Evolutionary conservation across 1,284 basidiomycete species (phyloP).

Genomic region (Leccinum pseudoinsigne): DNA sequence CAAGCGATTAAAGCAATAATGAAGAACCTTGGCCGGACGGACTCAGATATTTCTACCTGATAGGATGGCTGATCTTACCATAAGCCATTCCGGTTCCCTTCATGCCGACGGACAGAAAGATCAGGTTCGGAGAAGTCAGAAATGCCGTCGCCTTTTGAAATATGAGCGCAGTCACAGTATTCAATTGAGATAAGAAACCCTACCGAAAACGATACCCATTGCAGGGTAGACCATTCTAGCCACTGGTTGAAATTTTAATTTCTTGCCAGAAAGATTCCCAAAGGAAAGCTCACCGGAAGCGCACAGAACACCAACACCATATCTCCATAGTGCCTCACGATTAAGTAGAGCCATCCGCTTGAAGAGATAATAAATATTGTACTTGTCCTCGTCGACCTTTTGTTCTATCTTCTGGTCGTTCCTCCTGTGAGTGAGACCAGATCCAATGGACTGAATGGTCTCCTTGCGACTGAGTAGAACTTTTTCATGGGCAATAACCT

Average conservation of each 20-base stretch:
- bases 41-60: constrained; percentile 6
- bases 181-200: constrained; percentile 4
- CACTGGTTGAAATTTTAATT: constrained; percentile 28
- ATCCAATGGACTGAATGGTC: constrained; percentile 65
- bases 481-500: constrained; percentile 51
- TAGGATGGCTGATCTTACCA: constrained; percentile 41
- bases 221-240: constrained; percentile 86
- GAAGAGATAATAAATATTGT: constrained; percentile 62
- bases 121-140: constrained; percentile 55
- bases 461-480: constrained; percentile 65
- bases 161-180: constrained; percentile 3
- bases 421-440: constrained; percentile 63
- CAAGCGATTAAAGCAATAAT: constrained; percentile 76
- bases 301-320: constrained; percentile 54
- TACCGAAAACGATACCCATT: constrained; percentile 81
- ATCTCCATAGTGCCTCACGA: constrained; percentile 54
- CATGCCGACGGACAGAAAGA: constrained; percentile 42
- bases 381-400: constrained; percentile 42
- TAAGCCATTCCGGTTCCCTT: constrained; percentile 69
- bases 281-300: constrained; percentile 47
- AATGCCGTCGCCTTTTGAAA: constrained; percentile 53
- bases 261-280: background rate
- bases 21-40: constrained; percentile 61
- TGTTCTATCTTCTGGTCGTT: constrained; percentile 38
- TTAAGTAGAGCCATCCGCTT: constrained; percentile 71